Base-by-base conservation (phyloP, 2,329 filamentous ascomycete species). In the Elsinoe necatrix region DNA sequence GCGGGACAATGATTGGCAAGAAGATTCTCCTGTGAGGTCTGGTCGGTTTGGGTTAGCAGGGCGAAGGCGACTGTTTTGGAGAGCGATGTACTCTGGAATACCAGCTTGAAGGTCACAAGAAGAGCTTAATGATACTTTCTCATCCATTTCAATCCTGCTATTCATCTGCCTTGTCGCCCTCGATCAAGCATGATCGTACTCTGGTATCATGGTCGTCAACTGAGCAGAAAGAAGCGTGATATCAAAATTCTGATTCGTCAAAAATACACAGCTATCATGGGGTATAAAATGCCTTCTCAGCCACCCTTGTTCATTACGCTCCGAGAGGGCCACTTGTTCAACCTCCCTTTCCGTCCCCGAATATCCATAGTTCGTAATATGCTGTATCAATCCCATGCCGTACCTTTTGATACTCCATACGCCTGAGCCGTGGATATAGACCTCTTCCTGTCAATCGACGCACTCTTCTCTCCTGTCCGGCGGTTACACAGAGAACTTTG, bases 401-500 rank as follows among this genome's bases (percentile, higher is more conserved):
- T 34, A 25, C 45, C 16, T 31, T 50, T 20, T 21, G 9, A 21
- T 45, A 25, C 41, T 9, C 41, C 29, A 7, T 20, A 34, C 48
- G 11, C 29, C 25, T 23, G 5, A 37, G 31, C 48, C 48, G 39
- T 34, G 48, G 31, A 6, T 12, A 8, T 11, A 34, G 27, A 21
- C 25, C 31, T 52, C 14, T 12, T 42, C 21, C 20, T 23, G 8
- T 8, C n/a, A 9, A 20, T 21, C 52, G 2, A 14, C 7, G 12
- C 34, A 18, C 27, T 29, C 27, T 29, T 29, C 27, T 29, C 27
- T 4, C 27, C 27, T 9, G 9, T 9, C 27, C 27, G 29, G 51
- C 60, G 21, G 16, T 62, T 86, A 96, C 67, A 90, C 90, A 52
- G 80, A 79, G 73, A 89, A 89, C 80, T 96, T 98, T 66, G 93